A percentile compares a stretch with the other conserved stretches of the same genome.
Conservation (phyloP, 2,329 filamentous ascomycete genomes). For the Atkinsonella hypoxylon region DNA sequence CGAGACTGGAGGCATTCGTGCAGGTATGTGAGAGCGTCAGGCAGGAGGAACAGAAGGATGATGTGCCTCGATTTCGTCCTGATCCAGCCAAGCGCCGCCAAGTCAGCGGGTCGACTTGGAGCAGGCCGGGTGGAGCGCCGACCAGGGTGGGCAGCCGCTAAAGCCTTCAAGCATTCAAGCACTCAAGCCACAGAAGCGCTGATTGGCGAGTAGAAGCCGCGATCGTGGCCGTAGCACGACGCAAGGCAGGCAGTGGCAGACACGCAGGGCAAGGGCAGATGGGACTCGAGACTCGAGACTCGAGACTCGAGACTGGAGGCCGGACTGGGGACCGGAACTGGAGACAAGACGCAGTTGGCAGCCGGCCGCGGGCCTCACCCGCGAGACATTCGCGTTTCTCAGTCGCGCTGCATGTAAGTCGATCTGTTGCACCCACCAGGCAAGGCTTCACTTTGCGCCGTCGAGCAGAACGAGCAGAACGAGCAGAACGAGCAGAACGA, state of each 20-base stretch:
- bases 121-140: conserved; percentile 11
- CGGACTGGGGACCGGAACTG: too few relatives aligned
- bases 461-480: too few relatives aligned
- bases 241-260: neutral
- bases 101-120: conserved; percentile 9
- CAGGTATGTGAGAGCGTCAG: conserved; percentile 2
- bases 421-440: neutral
- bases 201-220: neutral
- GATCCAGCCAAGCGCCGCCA: conserved; percentile 11
- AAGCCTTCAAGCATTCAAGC: neutral
- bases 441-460: too few relatives aligned
- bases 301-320: too few relatives aligned
- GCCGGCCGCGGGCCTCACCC: too few relatives aligned
- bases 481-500: too few relatives aligned
- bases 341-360: neutral
- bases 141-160: conserved; percentile 7
- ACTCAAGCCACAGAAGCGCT: neutral
- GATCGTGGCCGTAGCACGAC: neutral
- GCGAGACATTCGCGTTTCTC: neutral
- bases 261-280: too few relatives aligned
- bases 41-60: conserved; percentile 5
- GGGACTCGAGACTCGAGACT: too few relatives aligned
- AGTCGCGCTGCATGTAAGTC: neutral
- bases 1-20: conserved; percentile 8
- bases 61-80: conserved; percentile 4